These are phyloP conservation scores for Paramecium sexaurelia DNA, from an alignment of 73 alveolate species.

Conservation along the genomic window DNA sequence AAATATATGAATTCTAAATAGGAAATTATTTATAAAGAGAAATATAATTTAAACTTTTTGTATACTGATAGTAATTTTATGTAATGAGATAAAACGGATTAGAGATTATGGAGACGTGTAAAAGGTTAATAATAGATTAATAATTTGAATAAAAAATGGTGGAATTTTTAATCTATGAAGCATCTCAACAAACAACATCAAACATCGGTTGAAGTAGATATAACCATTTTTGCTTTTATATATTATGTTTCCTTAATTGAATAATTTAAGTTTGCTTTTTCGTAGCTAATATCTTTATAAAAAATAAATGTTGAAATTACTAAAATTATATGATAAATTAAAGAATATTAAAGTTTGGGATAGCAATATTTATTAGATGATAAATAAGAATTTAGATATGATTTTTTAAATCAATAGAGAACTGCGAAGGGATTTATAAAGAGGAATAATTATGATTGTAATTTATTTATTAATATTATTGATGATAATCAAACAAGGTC, in stretches of 20 bases:
- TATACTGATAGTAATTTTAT: no score
- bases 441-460: slow-evolving; percentile 9
- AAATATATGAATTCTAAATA: neutral
- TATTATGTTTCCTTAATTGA: neutral
- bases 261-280: no score
- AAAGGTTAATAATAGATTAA: no score
- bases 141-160: no score
- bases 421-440: slow-evolving; percentile 22
- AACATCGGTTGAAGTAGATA: no score
- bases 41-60: no score
- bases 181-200: no score
- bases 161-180: no score
- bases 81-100: no score
- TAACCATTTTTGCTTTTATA: neutral
- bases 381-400: neutral
- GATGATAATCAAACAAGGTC: slow-evolving; percentile 3
- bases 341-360: neutral
- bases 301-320: neutral
- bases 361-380: slow-evolving; percentile 1
- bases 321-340: neutral
- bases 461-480: neutral
- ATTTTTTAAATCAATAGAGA: neutral
- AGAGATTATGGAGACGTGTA: no score
- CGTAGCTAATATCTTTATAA: no score
- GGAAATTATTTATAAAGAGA: neutral